A percentile compares a stretch with the other conserved stretches of the same genome.
Conservation (phyloP, 768 basidiomycete species). For the Russula vinacea region DNA sequence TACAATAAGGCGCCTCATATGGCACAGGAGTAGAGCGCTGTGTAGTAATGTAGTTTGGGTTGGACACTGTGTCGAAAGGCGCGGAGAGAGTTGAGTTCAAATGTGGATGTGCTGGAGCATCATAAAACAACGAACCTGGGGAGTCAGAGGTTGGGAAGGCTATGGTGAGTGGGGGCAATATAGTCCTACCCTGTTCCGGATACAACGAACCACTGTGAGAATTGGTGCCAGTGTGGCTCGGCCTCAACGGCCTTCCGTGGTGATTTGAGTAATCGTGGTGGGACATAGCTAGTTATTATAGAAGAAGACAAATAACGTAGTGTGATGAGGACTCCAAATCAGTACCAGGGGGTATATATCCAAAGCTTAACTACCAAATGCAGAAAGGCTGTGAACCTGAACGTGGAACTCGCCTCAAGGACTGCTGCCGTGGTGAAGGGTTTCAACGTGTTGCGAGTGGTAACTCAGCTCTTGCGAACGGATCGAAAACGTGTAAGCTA, state of each 20-base stretch:
- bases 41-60: slow-evolving; percentile 9
- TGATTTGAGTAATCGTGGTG: slow-evolving; percentile 25
- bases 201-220: slow-evolving; percentile 29
- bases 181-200: slow-evolving; percentile 30
- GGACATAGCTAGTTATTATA: slow-evolving; percentile 31
- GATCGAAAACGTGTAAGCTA: slow-evolving; percentile 24
- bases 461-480: slow-evolving; percentile 7
- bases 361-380: neutral
- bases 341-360: slow-evolving; percentile 8
- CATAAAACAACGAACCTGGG: slow-evolving; percentile 29
- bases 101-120: slow-evolving; percentile 14
- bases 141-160: slow-evolving; percentile 26
- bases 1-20: slow-evolving; percentile 19
- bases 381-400: neutral
- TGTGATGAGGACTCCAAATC: slow-evolving; percentile 17
- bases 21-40: slow-evolving; percentile 24
- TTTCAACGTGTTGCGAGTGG: slow-evolving; percentile 22
- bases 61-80: slow-evolving; percentile 20
- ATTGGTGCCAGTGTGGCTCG: slow-evolving; percentile 18
- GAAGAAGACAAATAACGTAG: slow-evolving; percentile 30
- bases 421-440: slow-evolving; percentile 17
- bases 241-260: slow-evolving; percentile 21
- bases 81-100: slow-evolving; percentile 21
- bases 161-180: slow-evolving; percentile 29
- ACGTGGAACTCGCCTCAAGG: slow-evolving; percentile 16